Evolutionary conservation across 225 moss, liverwort and hornwort genomes (phyloP), one percentile per base, ranked within the genome.

Genomic region (Polytrichum commune): DNA sequence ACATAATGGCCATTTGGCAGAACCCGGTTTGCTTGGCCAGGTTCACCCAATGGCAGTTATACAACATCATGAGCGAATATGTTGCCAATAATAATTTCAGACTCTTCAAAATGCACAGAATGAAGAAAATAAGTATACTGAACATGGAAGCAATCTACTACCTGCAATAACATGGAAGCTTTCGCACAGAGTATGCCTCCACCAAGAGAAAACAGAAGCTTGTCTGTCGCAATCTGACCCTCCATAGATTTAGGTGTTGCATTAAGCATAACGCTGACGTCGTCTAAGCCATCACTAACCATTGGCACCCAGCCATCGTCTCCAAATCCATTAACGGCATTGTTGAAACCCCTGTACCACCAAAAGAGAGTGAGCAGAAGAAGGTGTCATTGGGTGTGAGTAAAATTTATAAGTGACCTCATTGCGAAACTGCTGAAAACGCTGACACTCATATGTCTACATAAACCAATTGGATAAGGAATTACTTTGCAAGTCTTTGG

Each of bases 131-230:
- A n/a, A 9, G 60, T 60, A 22, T 60, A 60, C 22, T 24, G 24
- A 60, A 20, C 60, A 60, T 24, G n/a, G 20, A 46, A 63, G 26
- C 62, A 63, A 63, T 56, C 1, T 54, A 64, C 29, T 74, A 97
- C 96, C 90, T 97, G 96, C 23, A 97, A 75, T 25, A 97, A 68
- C 96, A 97, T 97, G 76, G 96, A 97, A 13, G 93, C 96, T 72
- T 97, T 97, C 8, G 96, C 93, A 53, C 96, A 97, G 55, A 97
- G 83, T 30, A 97, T 92, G 77, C 96, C 96, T 67, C 96, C 93
- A 63, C 92, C 96, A 68, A 97, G 84, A 53, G 93, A 88, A 55
- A 89, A 97, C 57, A 97, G 84, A 73, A 90, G 80, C 74, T 92
- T 92, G 8, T 90, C 83, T 23, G 89, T 80, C 18, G 84, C 83